A percentile compares a stretch with the other conserved stretches of the same genome.
These are phyloP conservation scores for Pseudevernia furfuracea DNA, from an alignment of 495 filamentous ascomycete genomes.

Conservation along the genomic window DNA sequence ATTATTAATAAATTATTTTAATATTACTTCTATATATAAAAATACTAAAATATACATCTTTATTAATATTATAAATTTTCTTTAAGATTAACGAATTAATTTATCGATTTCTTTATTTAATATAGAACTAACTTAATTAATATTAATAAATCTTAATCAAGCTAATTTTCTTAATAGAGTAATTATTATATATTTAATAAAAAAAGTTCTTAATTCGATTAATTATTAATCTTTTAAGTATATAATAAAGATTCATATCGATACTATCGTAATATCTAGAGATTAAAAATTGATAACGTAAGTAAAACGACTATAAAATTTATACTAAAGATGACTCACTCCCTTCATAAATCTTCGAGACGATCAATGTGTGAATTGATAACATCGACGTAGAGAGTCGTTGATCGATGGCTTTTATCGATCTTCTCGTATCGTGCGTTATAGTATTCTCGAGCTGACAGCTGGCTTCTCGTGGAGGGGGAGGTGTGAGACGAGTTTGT, in stretches of 20 bases:
- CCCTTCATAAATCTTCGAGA: constrained; percentile 15
- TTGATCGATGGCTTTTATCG: constrained; percentile 14
- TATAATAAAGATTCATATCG: constrained; percentile 4
- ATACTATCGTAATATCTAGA: constrained; percentile 4
- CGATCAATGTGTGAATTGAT: constrained; percentile 10
- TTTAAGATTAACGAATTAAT: too few relatives aligned
- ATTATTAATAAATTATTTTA: too few relatives aligned
- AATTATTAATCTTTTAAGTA: not conserved
- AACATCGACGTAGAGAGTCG: constrained; percentile 8
- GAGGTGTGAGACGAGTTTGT: not conserved
- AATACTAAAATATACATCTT: too few relatives aligned
- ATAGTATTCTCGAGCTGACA: constrained; percentile 13
- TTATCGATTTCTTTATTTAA: too few relatives aligned
- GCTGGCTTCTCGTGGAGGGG: too few relatives aligned
- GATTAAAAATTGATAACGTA: not conserved
- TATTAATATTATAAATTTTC: too few relatives aligned
- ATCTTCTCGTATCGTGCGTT: constrained; percentile 8
- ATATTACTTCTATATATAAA: too few relatives aligned
- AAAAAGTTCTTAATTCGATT: too few relatives aligned
- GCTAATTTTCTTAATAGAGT: constrained; percentile 9
- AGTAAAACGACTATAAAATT: not conserved
- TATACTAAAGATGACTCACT: too few relatives aligned
- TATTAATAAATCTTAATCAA: too few relatives aligned
- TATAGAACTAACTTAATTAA: too few relatives aligned
- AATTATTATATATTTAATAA: constrained; percentile 15